phyloP scores from a whole-genome alignment of 768 basidiomycete genomes.

The Albatrellus ellisii region DNA sequence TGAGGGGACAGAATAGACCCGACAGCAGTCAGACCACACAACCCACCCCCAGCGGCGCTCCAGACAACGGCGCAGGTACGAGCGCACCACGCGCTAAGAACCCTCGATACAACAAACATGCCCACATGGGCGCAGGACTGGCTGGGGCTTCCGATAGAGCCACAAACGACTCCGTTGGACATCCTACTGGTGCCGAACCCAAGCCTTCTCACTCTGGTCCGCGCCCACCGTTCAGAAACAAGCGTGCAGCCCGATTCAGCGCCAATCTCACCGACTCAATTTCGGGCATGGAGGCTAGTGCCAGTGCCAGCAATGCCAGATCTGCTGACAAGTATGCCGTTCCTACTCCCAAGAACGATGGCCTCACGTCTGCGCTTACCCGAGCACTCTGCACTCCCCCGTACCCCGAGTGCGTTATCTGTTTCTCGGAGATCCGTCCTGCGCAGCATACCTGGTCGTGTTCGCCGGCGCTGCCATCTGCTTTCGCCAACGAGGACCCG shows the following conservation, averaged over 20 bases:
- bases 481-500: conserved; percentile 17
- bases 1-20: too few species aligned
- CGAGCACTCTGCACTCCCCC: conserved; percentile 54
- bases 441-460: conserved; percentile 84
- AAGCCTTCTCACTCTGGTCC: background rate
- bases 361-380: conserved; percentile 64
- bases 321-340: conserved; percentile 1
- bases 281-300: background rate
- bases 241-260: conserved; percentile 6
- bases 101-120: too few species aligned
- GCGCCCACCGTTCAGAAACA: background rate
- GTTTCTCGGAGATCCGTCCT: conserved; percentile 70
- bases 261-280: conserved; percentile 3
- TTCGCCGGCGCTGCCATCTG: conserved; percentile 41
- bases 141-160: too few species aligned
- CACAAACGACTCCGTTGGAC: too few species aligned
- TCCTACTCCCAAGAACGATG: conserved; percentile 26
- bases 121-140: too few species aligned
- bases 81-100: too few species aligned
- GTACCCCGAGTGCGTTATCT: conserved; percentile 71
- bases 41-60: too few species aligned
- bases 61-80: too few species aligned
- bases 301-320: background rate
- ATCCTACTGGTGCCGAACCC: background rate
- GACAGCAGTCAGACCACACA: too few species aligned